Evolutionary conservation across 768 basidiomycete species (phyloP).

Genomic region (Leccinum obscurum): DNA sequence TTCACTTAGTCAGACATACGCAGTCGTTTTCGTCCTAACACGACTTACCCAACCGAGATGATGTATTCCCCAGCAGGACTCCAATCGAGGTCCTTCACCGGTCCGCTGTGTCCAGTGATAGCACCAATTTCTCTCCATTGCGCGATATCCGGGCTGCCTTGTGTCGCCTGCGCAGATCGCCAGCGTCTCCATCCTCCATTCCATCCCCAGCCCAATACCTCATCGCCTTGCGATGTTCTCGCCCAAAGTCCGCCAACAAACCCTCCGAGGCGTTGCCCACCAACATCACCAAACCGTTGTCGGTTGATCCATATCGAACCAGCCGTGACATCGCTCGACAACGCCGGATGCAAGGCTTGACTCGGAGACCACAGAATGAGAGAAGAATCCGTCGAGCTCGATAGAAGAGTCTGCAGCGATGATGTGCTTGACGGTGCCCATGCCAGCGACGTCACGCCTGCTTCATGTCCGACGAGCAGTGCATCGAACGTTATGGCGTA

Average conservation of each 20-base stretch:
- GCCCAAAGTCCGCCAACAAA: constrained; percentile 93
- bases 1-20: constrained; percentile 1
- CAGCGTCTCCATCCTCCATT: constrained; percentile 92
- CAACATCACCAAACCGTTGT: constrained; percentile 92
- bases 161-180: constrained; percentile 41
- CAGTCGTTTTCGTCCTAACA: neutral
- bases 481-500: constrained; percentile 92
- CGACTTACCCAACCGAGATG: constrained; percentile 75
- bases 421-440: constrained; percentile 60
- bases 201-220: constrained; percentile 90
- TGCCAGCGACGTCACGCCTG: constrained; percentile 82
- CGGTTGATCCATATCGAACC: constrained; percentile 83
- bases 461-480: constrained; percentile 94
- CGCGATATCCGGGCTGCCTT: constrained; percentile 34
- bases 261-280: constrained; percentile 86
- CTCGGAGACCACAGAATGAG: constrained; percentile 93
- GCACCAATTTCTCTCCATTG: constrained; percentile 79
- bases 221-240: constrained; percentile 42
- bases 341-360: constrained; percentile 37
- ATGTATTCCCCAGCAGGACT: constrained; percentile 84
- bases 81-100: constrained; percentile 84
- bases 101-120: constrained; percentile 79
- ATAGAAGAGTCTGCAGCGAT: constrained; percentile 62
- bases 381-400: constrained; percentile 93
- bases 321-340: constrained; percentile 39